Conservation (phyloP, 192 early-diverging fungal genomes). For the Coemansia asiatica region DNA sequence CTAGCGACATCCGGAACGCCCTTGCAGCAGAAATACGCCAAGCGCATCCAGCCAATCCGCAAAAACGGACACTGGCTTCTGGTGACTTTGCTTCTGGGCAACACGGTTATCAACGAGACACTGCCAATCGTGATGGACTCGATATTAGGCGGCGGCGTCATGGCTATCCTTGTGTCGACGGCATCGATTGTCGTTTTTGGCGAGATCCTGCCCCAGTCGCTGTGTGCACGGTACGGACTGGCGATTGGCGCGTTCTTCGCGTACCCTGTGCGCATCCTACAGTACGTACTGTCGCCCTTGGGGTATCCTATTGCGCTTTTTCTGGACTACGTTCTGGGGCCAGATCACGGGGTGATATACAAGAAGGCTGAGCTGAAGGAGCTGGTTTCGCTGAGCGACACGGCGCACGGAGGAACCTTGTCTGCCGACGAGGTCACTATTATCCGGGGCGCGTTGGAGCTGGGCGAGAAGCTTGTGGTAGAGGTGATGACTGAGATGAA, state of each 20-base stretch:
- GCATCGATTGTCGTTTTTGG: slow-evolving; percentile 91
- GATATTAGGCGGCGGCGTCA: slow-evolving; percentile 71
- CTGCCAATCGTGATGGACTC: slow-evolving; percentile 83
- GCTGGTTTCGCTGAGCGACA: slow-evolving; percentile 73
- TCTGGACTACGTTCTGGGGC: slow-evolving; percentile 81
- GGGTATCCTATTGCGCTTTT: slow-evolving; percentile 86
- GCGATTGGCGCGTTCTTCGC: slow-evolving; percentile 89
- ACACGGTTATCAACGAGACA: slow-evolving; percentile 95
- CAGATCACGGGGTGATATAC: slow-evolving; percentile 88
- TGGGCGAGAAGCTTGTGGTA: slow-evolving; percentile 68
- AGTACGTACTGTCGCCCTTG: slow-evolving; percentile 65
- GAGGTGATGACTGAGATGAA: slow-evolving; percentile 72
- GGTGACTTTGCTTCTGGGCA: slow-evolving; percentile 87
- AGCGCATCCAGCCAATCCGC: slow-evolving; percentile 78
- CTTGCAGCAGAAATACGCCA: slow-evolving; percentile 71
- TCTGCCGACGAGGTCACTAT: slow-evolving; percentile 79
- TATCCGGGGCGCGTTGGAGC: slow-evolving; percentile 75
- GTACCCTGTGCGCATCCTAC: slow-evolving; percentile 65
- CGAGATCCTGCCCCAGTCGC: slow-evolving; percentile 95
- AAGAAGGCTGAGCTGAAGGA: slow-evolving; percentile 74
- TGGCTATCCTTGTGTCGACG: slow-evolving; percentile 85
- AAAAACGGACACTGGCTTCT: slow-evolving; percentile 92
- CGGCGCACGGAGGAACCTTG: slow-evolving; percentile 66
- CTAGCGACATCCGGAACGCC: slow-evolving; percentile 76
- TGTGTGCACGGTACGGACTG: slow-evolving; percentile 86